phyloP scores from a whole-genome alignment of 1,139 yeast genomes.

The Suhomyces kunorum region DNA sequence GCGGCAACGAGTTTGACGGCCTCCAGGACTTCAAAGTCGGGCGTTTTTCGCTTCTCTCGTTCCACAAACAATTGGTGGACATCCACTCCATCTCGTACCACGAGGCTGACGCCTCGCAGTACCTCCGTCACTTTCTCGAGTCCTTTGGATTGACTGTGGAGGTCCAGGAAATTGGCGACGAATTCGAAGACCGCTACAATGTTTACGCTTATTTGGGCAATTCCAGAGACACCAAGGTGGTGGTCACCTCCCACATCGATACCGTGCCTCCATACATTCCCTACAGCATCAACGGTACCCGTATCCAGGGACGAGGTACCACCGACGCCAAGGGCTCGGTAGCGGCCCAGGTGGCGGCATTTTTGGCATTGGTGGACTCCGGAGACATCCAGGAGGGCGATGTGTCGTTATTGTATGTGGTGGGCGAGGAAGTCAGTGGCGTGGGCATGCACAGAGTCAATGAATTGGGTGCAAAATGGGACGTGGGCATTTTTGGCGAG shows the following conservation, averaged over 20 bases:
- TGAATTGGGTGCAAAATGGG: slow-evolving; percentile 53
- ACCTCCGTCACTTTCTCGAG: slow-evolving; percentile 37
- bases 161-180: slow-evolving; percentile 35
- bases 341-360: slow-evolving; percentile 60
- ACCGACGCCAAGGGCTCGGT: slow-evolving; percentile 71
- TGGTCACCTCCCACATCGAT: slow-evolving; percentile 67
- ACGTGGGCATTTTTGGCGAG: slow-evolving; percentile 67
- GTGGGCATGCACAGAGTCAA: slow-evolving; percentile 55
- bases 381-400: slow-evolving; percentile 53
- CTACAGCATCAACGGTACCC: slow-evolving; percentile 49
- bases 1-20: slow-evolving; percentile 5
- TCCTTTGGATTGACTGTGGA: slow-evolving; percentile 55
- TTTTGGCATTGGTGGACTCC: slow-evolving; percentile 41
- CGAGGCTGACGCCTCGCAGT: slow-evolving; percentile 16
- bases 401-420: slow-evolving; percentile 60
- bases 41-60: slow-evolving; percentile 17
- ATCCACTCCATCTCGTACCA: slow-evolving; percentile 18
- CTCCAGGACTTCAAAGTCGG: slow-evolving; percentile 17
- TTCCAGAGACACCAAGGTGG: slow-evolving; percentile 47
- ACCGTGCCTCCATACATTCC: slow-evolving; percentile 70
- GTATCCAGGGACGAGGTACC: slow-evolving; percentile 65
- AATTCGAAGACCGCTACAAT: slow-evolving; percentile 41
- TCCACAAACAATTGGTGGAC: slow-evolving; percentile 20
- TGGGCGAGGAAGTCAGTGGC: slow-evolving; percentile 69
- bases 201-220: slow-evolving; percentile 58